Evolutionary conservation across 345 rosid genomes (phyloP), one percentile per base, ranked within the genome.

Genomic region (Zanthoxylum bungeanum): DNA sequence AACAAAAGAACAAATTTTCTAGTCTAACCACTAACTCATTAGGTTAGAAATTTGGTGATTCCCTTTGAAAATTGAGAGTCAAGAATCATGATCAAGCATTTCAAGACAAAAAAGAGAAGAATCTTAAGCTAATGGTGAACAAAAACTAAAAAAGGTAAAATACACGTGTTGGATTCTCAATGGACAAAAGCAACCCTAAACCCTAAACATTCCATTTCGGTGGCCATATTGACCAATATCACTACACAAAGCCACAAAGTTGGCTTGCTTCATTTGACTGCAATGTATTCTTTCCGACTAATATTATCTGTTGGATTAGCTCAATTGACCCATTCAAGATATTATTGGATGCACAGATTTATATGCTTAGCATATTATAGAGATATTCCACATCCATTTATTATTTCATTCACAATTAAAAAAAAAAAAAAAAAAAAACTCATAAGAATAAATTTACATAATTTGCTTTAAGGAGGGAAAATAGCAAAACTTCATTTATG

Each of bases 181-280:
- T 49, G 73, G 73, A 34, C 27, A 44, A 3, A 25, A n/a, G n/a
- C n/a, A n/a, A n/a, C 58, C 39, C 22, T 4, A 44, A 60, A 2
- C 49, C 50, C 22, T 64, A 44, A 30, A 64, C 57, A 65, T 76
- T 83, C 81, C 37, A 74, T 19, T 40, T 71, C 21, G 78, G 70
- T 68, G 77, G 68, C 78, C 59, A 70, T 73, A 75, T 72, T 59
- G 73, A 62, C 53, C 61, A 39, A 34, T 16, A 39, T 46, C n/a
- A 21, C 16, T 2, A 27, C 1, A 21, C 36, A 59, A 70, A 9
- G 30, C 61, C 31, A 22, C 53, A 34, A 12, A 12, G 47, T 3
- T 24, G 9, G 24, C 36, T 30, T 16, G 14, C 52, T 9, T 47
- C 7, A 0, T 57, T 69, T 57, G 64, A 69, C 73, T 40, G 4